Evolutionary conservation across 192 early-diverging fungal species (phyloP).

Genomic region (Backusella sp.): DNA sequence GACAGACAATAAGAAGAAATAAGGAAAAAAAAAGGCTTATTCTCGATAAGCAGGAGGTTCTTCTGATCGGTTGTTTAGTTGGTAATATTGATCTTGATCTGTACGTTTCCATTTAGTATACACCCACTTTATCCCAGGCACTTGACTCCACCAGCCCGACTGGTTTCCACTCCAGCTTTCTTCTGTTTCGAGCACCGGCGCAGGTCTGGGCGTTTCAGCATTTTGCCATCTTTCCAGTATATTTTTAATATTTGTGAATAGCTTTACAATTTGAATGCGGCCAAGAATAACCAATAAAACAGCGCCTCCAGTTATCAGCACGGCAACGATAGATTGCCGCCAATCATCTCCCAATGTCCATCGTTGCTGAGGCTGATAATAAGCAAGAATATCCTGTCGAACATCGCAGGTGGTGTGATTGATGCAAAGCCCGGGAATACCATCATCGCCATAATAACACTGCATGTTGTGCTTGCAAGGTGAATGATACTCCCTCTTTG

Average conservation of each 20-base stretch:
- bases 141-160: conserved; percentile 14
- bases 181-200: background rate
- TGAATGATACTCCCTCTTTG: conserved; percentile 26
- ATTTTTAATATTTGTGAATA: conserved; percentile 11
- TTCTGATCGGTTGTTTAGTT: conserved; percentile 8
- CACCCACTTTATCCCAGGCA: conserved; percentile 21
- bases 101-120: conserved; percentile 8
- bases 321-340: conserved; percentile 16
- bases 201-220: background rate
- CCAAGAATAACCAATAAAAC: conserved; percentile 22
- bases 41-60: conserved; percentile 23
- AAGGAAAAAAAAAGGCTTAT: background rate
- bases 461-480: conserved; percentile 29
- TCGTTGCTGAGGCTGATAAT: conserved; percentile 10
- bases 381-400: conserved; percentile 22
- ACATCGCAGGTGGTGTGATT: conserved; percentile 18
- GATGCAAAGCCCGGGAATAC: conserved; percentile 28
- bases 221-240: conserved; percentile 33
- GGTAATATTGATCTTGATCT: conserved; percentile 11
- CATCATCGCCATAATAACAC: conserved; percentile 22
- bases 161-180: conserved; percentile 5
- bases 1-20: background rate
- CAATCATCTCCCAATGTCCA: conserved; percentile 34
- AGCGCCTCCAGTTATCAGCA: conserved; percentile 22
- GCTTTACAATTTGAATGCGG: conserved; percentile 18